Conservation (phyloP, 441 rosid species). For the Pelargonium myrrhifolium region DNA sequence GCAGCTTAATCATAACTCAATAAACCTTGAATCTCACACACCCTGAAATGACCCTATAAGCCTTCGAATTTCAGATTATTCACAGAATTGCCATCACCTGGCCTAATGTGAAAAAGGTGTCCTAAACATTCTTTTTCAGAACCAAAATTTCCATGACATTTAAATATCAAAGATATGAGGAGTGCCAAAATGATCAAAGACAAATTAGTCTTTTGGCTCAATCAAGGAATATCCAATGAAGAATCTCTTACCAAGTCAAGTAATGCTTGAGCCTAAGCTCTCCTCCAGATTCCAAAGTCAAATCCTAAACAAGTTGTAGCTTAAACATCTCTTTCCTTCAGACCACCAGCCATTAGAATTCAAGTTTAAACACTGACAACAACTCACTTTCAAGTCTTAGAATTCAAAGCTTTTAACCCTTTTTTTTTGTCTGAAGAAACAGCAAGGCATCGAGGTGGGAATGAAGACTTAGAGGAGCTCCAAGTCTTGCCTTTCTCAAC, state of each 20-base stretch:
- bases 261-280: background rate
- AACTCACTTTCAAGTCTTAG: constrained; percentile 3
- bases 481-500: constrained; percentile 16
- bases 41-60: too few species aligned
- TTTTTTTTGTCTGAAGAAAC: background rate
- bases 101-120: too few species aligned
- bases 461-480: background rate
- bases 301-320: background rate
- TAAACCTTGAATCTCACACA: too few species aligned
- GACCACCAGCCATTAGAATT: constrained; percentile 2
- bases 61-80: too few species aligned
- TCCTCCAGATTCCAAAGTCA: constrained; percentile 15
- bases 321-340: constrained; percentile 8
- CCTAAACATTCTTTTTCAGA: too few species aligned
- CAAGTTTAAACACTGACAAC: constrained; percentile 8
- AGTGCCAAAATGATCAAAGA: background rate
- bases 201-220: background rate
- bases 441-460: constrained; percentile 20
- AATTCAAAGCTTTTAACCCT: constrained; percentile 4
- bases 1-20: too few species aligned
- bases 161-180: too few species aligned
- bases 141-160: too few species aligned
- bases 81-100: too few species aligned
- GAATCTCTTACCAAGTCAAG: background rate
- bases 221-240: background rate